Base-by-base conservation (phyloP, 2,329 filamentous ascomycete genomes). In the Corniculantispora saksenae region DNA sequence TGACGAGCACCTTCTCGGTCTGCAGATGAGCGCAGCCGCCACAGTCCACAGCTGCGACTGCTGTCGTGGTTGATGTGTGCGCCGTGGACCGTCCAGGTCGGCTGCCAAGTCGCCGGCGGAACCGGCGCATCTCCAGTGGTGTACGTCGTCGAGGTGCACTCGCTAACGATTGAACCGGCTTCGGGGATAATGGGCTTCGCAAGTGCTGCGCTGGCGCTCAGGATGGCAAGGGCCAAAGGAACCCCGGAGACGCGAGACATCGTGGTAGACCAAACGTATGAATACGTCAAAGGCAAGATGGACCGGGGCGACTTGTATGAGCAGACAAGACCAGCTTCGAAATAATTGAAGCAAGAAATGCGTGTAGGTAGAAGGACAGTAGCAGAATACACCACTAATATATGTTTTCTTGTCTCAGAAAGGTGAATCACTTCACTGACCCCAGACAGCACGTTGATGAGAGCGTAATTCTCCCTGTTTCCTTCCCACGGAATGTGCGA, bases 31-130 rank as follows among this genome's bases (percentile, higher is more conserved):
- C 27, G 35, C 58, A 61, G 25, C 58, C 27, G 21, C 47, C 45
- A n/a, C 58, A 61, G 48, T 61, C 29, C 19, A 53, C 48, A 25
- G 43, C 45, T 13, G 35, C 29, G 19, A 10, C 25, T 8, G 47
- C 2, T 4, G 58, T 61, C 19, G 45, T 23, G n/a, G 58, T 61
- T 5, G 58, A n/a, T 5, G 58, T 53, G 58, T 61, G 27, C n/a
- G n/a, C 32, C 17, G 58, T 61, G 47, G n/a, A 61, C 32, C 15
- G 58, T 61, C 47, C 45, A 53, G 15, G 58, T 61, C 13, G 58
- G 58, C 58, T 53, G 23, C 43, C 47, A 61, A 23, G 58, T 61
- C 19, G 27, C 29, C 21, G 58, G 58, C 58, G 58, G 58, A 3
- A 12, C n/a, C 29, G 58, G 58, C 3, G 27, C 27, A 15, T 27